These are phyloP conservation scores for Bertia moriformis DNA, from an alignment of 2,329 filamentous ascomycete genomes.

Conservation along the genomic window DNA sequence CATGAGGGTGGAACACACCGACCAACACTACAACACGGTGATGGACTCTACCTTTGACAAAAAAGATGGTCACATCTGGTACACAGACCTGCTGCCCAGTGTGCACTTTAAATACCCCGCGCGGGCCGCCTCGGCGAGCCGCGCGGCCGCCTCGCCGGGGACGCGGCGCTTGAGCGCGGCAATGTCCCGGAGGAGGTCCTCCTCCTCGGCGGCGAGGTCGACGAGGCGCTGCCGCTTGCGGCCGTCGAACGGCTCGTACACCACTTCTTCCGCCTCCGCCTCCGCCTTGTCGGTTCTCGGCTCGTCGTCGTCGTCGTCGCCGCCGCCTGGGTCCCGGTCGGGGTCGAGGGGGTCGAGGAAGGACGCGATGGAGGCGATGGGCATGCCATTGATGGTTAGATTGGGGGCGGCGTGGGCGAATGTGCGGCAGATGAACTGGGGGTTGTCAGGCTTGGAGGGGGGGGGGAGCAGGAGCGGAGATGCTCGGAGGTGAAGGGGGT, in stretches of 20 bases:
- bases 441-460: not conserved
- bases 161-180: conserved; percentile 40
- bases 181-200: conserved; percentile 49
- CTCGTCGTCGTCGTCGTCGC: conserved; percentile 1
- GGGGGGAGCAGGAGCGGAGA: no score
- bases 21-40: not conserved
- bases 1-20: no score
- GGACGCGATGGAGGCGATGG: conserved; percentile 22
- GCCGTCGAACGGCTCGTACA: conserved; percentile 45
- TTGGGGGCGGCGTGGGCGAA: conserved; percentile 43
- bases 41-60: conserved; percentile 6
- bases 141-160: conserved; percentile 26
- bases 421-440: conserved; percentile 44
- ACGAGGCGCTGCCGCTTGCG: conserved; percentile 43
- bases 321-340: conserved; percentile 4
- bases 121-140: conserved; percentile 16
- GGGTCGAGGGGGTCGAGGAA: conserved; percentile 23
- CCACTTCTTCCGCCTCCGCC: conserved; percentile 17
- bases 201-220: conserved; percentile 44
- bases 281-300: no score
- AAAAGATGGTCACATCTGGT: not conserved
- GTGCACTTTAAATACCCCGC: conserved; percentile 9
- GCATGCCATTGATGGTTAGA: conserved; percentile 47
- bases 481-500: conserved; percentile 5
- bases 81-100: no score